These are phyloP conservation scores for Globisporangium radiosum DNA, from an alignment of 352 stramenopile species.

Conservation along the genomic window DNA sequence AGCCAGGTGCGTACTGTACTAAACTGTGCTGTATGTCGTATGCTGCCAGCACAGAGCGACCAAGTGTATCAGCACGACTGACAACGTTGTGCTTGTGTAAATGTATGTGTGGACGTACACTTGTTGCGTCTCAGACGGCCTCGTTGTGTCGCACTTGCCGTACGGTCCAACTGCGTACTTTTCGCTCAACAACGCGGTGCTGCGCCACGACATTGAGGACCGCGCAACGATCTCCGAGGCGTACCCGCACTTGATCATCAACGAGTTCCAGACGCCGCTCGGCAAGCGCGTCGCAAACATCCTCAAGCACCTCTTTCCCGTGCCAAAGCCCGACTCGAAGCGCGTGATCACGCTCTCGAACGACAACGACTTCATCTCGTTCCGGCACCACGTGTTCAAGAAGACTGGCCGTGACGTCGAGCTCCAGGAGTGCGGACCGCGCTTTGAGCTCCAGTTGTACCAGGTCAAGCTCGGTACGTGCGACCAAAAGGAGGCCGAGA, in stretches of 20 bases:
- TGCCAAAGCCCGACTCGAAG: constrained; percentile 95
- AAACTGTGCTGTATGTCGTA: not conserved
- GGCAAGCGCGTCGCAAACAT: constrained; percentile 96
- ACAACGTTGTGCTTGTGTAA: no score
- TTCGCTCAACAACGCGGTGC: constrained; percentile 93
- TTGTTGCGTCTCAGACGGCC: constrained; percentile 64
- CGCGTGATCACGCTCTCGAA: constrained; percentile 98
- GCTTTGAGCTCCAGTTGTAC: constrained; percentile 99
- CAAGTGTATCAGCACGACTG: no score
- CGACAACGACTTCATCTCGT: constrained; percentile 98
- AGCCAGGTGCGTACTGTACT: constrained; percentile 69
- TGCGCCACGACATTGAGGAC: constrained; percentile 99
- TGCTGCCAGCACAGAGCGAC: no score
- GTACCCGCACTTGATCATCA: constrained; percentile 96
- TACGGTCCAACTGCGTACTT: constrained; percentile 99
- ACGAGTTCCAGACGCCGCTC: constrained; percentile 94
- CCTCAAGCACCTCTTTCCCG: constrained; percentile 98
- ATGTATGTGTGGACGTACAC: no score
- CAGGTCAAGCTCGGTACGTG: constrained; percentile 97
- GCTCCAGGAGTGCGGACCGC: constrained; percentile 93
- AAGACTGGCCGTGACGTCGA: constrained; percentile 90
- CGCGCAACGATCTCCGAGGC: constrained; percentile 88
- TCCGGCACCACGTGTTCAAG: constrained; percentile 99
- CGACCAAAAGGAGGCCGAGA: constrained; percentile 98
- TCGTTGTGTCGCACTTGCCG: constrained; percentile 98